These are phyloP conservation scores for Bipolaris sorokiniana DNA, from an alignment of 2,329 filamentous ascomycete species.

Conservation along the genomic window DNA sequence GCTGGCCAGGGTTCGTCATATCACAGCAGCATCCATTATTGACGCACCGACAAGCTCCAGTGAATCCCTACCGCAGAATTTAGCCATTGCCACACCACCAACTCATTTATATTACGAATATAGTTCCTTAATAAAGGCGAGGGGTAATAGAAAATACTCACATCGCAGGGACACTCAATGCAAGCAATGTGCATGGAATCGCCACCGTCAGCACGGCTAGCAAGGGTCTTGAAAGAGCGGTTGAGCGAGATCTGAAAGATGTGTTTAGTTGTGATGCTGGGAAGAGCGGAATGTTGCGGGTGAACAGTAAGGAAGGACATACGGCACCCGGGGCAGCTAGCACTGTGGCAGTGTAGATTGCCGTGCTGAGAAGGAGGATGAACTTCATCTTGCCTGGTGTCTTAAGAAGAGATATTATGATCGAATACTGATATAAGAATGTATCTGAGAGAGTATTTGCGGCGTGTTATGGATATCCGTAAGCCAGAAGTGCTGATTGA, in stretches of 20 bases:
- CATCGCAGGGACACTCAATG: conserved; percentile 10
- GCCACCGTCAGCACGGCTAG: conserved; percentile 1
- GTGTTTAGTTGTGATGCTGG: neutral
- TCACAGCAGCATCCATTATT: neutral
- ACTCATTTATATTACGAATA: too few relatives aligned
- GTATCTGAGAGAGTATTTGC: too few relatives aligned
- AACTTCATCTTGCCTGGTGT: conserved; percentile 7
- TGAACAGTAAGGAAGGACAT: neutral
- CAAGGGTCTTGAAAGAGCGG: conserved; percentile 10
- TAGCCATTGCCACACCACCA: neutral
- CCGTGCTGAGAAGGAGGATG: conserved; percentile 3
- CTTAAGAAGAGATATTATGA: neutral
- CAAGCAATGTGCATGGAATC: conserved; percentile 6
- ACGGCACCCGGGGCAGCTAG: conserved; percentile 13
- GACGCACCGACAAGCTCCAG: neutral
- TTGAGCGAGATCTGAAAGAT: conserved; percentile 6
- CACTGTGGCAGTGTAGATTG: conserved; percentile 6
- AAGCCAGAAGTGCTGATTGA: neutral
- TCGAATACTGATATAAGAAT: too few relatives aligned
- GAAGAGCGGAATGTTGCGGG: neutral
- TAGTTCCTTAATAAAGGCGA: neutral
- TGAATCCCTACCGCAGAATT: neutral
- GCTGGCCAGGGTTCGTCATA: neutral
- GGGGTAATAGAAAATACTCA: neutral
- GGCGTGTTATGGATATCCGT: too few relatives aligned